These are phyloP conservation scores for Amaranthus cruentus DNA, from an alignment of 148 eudicot genomes.

Conservation along the genomic window DNA sequence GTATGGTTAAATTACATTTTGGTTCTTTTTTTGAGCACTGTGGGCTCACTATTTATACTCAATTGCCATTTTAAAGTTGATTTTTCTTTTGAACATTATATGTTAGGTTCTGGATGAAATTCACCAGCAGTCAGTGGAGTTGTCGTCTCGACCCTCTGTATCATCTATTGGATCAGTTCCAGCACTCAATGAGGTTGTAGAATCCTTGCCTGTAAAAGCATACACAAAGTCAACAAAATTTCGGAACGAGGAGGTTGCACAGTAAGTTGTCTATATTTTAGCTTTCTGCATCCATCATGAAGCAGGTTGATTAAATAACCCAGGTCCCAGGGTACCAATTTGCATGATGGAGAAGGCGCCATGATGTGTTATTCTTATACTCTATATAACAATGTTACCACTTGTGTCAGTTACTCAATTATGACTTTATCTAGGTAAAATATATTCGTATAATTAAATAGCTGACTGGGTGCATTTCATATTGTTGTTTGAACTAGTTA, in stretches of 20 bases:
- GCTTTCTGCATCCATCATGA: neutral
- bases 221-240: conserved; percentile 45
- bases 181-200: conserved; percentile 85
- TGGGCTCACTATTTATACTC: neutral
- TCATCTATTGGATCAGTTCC: conserved; percentile 93
- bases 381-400: neutral
- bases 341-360: neutral
- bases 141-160: conserved; percentile 71
- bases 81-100: conserved; percentile 35
- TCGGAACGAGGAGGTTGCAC: conserved; percentile 61
- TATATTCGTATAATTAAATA: neutral
- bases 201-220: conserved; percentile 64
- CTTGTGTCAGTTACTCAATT: neutral
- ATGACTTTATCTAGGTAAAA: neutral
- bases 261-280: conserved; percentile 44
- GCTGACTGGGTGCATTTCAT: neutral
- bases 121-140: conserved; percentile 95
- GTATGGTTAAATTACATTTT: conserved; percentile 35
- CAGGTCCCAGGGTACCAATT: neutral
- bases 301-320: neutral
- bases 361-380: neutral
- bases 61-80: conserved; percentile 5
- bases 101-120: conserved; percentile 98
- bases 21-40: neutral
- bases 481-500: neutral